phyloP scores from a whole-genome alignment of 2,329 filamentous ascomycete species.

The Fusarium nygamai region DNA sequence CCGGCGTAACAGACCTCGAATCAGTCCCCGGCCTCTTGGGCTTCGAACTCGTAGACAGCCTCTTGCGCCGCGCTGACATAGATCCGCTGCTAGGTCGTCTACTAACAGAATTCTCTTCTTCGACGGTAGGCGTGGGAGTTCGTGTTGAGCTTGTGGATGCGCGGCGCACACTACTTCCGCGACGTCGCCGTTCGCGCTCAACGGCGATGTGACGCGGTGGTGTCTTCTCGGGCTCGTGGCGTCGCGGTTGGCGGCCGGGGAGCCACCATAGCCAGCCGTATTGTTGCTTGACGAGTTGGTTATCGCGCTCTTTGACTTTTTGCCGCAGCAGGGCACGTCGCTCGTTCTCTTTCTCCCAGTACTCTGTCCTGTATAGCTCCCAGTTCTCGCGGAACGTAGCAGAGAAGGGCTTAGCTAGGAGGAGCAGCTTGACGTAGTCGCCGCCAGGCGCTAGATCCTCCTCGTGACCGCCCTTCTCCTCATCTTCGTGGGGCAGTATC shows the following conservation, averaged over 20 bases:
- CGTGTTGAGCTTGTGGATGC: constrained; percentile 63
- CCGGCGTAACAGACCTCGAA: constrained; percentile 64
- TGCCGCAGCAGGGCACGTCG: constrained; percentile 77
- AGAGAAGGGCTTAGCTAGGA: constrained; percentile 94
- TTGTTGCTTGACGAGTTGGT: constrained; percentile 72
- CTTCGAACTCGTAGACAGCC: constrained; percentile 55
- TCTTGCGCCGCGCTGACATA: constrained; percentile 63
- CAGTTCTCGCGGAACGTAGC: constrained; percentile 96
- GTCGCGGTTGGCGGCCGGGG: constrained; percentile 65
- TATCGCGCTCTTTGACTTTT: constrained; percentile 75
- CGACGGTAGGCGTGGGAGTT: constrained; percentile 59
- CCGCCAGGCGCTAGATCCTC: constrained; percentile 92
- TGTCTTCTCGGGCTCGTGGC: constrained; percentile 52
- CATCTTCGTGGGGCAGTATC: constrained; percentile 59
- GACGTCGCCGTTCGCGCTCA: constrained; percentile 58
- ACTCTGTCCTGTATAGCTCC: constrained; percentile 93
- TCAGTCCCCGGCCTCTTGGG: constrained; percentile 58
- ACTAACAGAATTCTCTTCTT: constrained; percentile 54
- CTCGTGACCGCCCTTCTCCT: constrained; percentile 76
- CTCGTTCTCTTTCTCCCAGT: constrained; percentile 97
- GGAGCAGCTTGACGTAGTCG: constrained; percentile 88
- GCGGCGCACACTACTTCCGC: constrained; percentile 63
- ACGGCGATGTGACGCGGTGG: constrained; percentile 56
- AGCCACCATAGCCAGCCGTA: constrained; percentile 89
- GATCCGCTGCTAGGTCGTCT: constrained; percentile 61